Percentiles rank a stretch among this genome's conserved stretches.
phyloP scores from a whole-genome alignment of 2,329 filamentous ascomycete genomes.

The Pseudogymnoascus sp. region DNA sequence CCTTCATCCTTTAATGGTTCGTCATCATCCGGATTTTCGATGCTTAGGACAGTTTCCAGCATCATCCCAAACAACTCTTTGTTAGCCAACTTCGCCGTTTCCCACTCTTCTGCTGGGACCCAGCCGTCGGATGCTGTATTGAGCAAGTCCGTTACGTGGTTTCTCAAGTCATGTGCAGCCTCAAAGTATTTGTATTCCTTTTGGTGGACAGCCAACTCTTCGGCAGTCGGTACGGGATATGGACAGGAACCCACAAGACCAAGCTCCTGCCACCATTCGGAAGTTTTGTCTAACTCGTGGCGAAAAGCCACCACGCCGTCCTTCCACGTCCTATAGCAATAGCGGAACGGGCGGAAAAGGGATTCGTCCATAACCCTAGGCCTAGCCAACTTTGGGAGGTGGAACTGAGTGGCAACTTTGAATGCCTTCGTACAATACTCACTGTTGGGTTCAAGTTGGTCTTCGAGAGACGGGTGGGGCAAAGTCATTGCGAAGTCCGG shows the following conservation, averaged over 20 bases:
- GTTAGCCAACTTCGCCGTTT: constrained; percentile 15
- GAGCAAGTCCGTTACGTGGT: constrained; percentile 15
- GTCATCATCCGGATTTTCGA: background rate
- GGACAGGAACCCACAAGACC: constrained; percentile 33
- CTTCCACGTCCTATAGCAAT: constrained; percentile 37
- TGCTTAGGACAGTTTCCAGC: constrained; percentile 4
- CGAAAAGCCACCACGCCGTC: constrained; percentile 35
- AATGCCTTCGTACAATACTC: constrained; percentile 32
- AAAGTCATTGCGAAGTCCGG: constrained; percentile 35
- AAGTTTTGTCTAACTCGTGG: constrained; percentile 37
- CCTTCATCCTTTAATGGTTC: background rate
- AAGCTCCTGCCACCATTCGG: constrained; percentile 34
- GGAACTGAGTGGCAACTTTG: constrained; percentile 29
- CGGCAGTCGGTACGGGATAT: constrained; percentile 17
- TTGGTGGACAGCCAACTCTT: constrained; percentile 20
- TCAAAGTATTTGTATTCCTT: constrained; percentile 20
- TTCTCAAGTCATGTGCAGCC: constrained; percentile 19
- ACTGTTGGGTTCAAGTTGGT: constrained; percentile 22
- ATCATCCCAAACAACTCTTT: constrained; percentile 12
- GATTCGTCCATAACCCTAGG: constrained; percentile 33
- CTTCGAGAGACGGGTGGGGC: constrained; percentile 21
- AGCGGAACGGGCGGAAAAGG: constrained; percentile 35
- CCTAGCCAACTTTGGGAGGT: constrained; percentile 28
- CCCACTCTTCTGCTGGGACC: constrained; percentile 22
- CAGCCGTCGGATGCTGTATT: constrained; percentile 21